A percentile compares a stretch with the other conserved stretches of the same genome.
These are phyloP conservation scores for Sclerotinia nivalis DNA, from an alignment of 2,329 filamentous ascomycete species.

Conservation along the genomic window DNA sequence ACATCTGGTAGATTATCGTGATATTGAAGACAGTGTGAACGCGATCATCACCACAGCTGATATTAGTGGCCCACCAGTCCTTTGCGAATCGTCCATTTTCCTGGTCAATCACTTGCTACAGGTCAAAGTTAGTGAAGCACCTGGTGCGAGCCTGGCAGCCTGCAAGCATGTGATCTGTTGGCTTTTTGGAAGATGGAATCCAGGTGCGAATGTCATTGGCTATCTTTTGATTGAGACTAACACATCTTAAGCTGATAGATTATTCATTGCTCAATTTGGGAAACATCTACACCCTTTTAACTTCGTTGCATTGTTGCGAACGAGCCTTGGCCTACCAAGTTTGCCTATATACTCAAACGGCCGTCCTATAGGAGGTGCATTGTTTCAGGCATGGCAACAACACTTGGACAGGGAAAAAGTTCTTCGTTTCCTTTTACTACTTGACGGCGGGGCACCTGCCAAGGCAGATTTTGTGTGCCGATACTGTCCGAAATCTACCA, in stretches of 20 bases:
- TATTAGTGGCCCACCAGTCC: constrained; percentile 72
- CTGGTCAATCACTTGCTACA: constrained; percentile 72
- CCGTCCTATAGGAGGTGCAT: constrained; percentile 33
- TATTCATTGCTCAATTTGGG: constrained; percentile 65
- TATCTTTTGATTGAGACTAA: constrained; percentile 11
- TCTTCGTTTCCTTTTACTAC: constrained; percentile 57
- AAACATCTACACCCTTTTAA: constrained; percentile 64
- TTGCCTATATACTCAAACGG: constrained; percentile 23
- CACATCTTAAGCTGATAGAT: constrained; percentile 58
- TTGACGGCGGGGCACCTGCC: constrained; percentile 41
- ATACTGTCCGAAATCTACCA: constrained; percentile 32
- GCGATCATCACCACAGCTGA: constrained; percentile 75
- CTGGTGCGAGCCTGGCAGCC: constrained; percentile 65
- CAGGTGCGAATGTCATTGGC: constrained; percentile 58
- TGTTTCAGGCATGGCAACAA: constrained; percentile 41
- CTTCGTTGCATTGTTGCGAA: constrained; percentile 67
- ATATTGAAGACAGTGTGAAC: constrained; percentile 68
- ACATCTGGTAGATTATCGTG: constrained; percentile 66
- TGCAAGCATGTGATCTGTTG: constrained; percentile 76
- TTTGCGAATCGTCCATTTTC: constrained; percentile 77
- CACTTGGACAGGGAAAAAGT: constrained; percentile 45
- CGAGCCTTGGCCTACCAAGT: constrained; percentile 59
- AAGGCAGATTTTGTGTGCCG: constrained; percentile 24
- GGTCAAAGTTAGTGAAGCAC: constrained; percentile 65
- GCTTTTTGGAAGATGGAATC: constrained; percentile 80